Percentiles rank a stretch among this genome's conserved stretches.
Conservation (phyloP, 1,284 basidiomycete species). For the Peniophora sp. region DNA sequence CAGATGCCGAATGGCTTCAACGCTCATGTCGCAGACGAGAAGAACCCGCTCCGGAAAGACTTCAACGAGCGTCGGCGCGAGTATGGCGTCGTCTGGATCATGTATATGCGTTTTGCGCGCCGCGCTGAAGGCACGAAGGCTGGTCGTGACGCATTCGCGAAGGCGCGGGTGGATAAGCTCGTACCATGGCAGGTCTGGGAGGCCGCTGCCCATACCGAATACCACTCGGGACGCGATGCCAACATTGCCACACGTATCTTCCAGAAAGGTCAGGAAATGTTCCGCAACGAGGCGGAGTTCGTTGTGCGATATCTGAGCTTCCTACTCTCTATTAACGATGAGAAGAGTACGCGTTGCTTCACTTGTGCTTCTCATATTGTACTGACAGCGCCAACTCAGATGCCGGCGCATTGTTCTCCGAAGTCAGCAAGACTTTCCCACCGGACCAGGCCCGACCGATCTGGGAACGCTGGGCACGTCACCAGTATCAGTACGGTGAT, state of each 20-base stretch:
- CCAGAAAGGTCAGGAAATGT: conserved; percentile 86
- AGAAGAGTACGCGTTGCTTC: conserved; percentile 66
- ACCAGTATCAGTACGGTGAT: conserved; percentile 94
- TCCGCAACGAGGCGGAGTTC: conserved; percentile 79
- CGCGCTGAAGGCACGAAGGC: conserved; percentile 81
- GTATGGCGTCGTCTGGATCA: conserved; percentile 66
- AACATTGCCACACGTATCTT: conserved; percentile 88
- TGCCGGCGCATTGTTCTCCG: conserved; percentile 92
- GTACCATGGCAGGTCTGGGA: conserved; percentile 93
- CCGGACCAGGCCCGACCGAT: conserved; percentile 77
- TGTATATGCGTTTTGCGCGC: conserved; percentile 90
- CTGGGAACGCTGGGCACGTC: conserved; percentile 94
- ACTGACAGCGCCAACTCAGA: conserved; percentile 40
- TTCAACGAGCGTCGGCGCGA: conserved; percentile 56
- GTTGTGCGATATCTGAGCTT: conserved; percentile 89
- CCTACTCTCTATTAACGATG: conserved; percentile 92
- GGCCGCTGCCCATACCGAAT: conserved; percentile 91
- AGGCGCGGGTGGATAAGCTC: conserved; percentile 81
- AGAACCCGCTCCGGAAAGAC: conserved; percentile 40
- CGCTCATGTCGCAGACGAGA: conserved; percentile 36
- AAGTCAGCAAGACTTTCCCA: conserved; percentile 73
- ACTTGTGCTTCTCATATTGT: background rate
- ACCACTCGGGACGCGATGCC: conserved; percentile 86
- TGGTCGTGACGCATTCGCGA: conserved; percentile 74
- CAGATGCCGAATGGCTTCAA: conserved; percentile 25